Evolutionary conservation across 129 eudicot species (phyloP), one percentile per base, ranked within the genome.

Genomic region (Solidago caesia): DNA sequence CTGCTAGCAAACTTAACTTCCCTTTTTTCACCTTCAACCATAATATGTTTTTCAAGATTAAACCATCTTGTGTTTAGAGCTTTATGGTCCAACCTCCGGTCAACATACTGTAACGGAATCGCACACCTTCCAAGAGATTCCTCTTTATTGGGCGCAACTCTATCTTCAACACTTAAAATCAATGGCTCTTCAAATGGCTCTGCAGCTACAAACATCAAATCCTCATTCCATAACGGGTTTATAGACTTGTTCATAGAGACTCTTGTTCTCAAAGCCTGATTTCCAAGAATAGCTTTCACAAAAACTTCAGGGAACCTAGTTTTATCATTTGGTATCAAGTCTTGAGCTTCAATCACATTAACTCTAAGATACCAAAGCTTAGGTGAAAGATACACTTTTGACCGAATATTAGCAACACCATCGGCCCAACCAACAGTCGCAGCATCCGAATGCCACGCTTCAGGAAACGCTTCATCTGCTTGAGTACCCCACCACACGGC

Each of bases 401-500:
- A 69, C 57, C 61, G 73, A n/a, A 69, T 69, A 49, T 49, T 69
- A 12, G 61, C 73, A 8, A 69, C 43, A 68, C 59, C 59, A 48
- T 68, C 72, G 47, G 72, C 41, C 57, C 57, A 48, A 33, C 72
- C 12, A 68, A 68, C 72, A 46, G 57, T 68, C 44, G 72, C 72
- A 26, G 72, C 72, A 68, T 68, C 72, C 4, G 72, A 68, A 68
- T 68, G 72, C 72, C 72, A 68, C 10, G 72, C 58, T 68, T 68
- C 72, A 68, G 72, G 4, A 33, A 68, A 68, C 11, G 72, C 72
- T 68, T 68, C 72, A 47, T 68, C 72, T 1, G 59, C 72, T 68
- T 68, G 72, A 11, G 72, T 68, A 68, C 72, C 72, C 72, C 72
- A 68, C 72, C 72, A 68, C 25, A 68, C 72, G 5, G 72, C 72